These are phyloP conservation scores for Pseudonectria buxi DNA, from an alignment of 2,329 filamentous ascomycete species.

Conservation along the genomic window DNA sequence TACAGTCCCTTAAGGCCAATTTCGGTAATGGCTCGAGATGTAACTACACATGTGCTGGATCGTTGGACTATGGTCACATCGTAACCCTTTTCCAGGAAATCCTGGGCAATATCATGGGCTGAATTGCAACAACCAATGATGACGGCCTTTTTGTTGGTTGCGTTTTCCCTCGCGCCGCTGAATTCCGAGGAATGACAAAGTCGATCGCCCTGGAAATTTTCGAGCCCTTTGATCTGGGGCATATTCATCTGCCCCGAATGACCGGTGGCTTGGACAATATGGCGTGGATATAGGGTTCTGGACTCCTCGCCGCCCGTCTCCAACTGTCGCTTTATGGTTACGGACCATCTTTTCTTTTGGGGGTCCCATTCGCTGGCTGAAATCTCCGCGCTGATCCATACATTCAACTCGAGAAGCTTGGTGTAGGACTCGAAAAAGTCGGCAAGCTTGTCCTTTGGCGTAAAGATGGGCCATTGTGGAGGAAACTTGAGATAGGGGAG, in stretches of 20 bases:
- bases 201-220: slow-evolving; percentile 52
- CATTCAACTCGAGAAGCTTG: slow-evolving; percentile 58
- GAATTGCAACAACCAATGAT: slow-evolving; percentile 65
- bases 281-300: slow-evolving; percentile 53
- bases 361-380: slow-evolving; percentile 42
- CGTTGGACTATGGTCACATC: slow-evolving; percentile 65
- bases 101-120: slow-evolving; percentile 62
- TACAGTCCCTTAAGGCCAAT: slow-evolving; percentile 47
- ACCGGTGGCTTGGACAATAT: slow-evolving; percentile 61
- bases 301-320: slow-evolving; percentile 39
- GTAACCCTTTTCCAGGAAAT: slow-evolving; percentile 60
- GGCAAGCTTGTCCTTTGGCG: slow-evolving; percentile 64
- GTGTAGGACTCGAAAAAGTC: slow-evolving; percentile 64
- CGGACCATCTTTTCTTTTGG: slow-evolving; percentile 52
- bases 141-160: slow-evolving; percentile 51
- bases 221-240: slow-evolving; percentile 50
- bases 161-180: slow-evolving; percentile 40
- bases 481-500: slow-evolving; percentile 61
- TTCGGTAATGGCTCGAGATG: slow-evolving; percentile 44
- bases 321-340: slow-evolving; percentile 46
- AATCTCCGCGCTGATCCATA: slow-evolving; percentile 53
- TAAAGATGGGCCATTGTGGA: slow-evolving; percentile 61
- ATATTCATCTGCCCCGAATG: slow-evolving; percentile 60
- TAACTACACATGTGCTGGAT: slow-evolving; percentile 57
- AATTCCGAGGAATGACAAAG: slow-evolving; percentile 59